Evolutionary conservation across 805 yeast genomes (phyloP), one percentile per base, ranked within the genome.

Genomic region (Myxozyma vanderwaltii): DNA sequence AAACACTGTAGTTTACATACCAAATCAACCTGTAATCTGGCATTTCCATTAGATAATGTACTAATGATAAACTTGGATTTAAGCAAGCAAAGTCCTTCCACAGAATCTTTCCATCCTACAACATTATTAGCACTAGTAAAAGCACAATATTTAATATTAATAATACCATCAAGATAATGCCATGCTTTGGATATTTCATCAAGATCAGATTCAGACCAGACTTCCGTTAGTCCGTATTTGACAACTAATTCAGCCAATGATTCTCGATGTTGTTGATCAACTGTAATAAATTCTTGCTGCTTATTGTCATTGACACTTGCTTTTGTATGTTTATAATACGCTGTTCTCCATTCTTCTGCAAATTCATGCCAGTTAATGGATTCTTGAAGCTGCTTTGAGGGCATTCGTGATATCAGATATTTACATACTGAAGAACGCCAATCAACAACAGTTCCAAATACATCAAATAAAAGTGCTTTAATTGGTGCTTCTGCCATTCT

Each of bases 371-470:
- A 61, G 39, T 60, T 55, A 13, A 60, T 23, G 12, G 60, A 7
- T n/a, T 15, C 10, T 35, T 38, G 15, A 26, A 47, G 24, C 17
- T 24, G 10, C 36, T 45, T 23, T 13, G 33, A 43, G 3, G 57
- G 52, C 26, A 38, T 38, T 36, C 46, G 45, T 5, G 33, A 38
- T 7, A 33, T 13, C 27, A 61, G 27, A n/a, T 59, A 24, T 17
- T 49, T 39, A 21, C 33, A 29, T 24, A 60, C 55, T 2, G 60
- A 54, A 5, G 57, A 39, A 26, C 65, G 57, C 65, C 65, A 61
- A 47, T 61, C 65, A 26, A 61, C 64, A 12, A 61, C 65, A 4
- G 65, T 61, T 13, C 65, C 65, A 33, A 61, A 61, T 19, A 53
- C 59, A 55, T 61, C 65, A 33, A 61, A 61, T 7, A 61, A 31